phyloP scores from a whole-genome alignment of 2,329 filamentous ascomycete genomes.

The Aspergillus sp. region DNA sequence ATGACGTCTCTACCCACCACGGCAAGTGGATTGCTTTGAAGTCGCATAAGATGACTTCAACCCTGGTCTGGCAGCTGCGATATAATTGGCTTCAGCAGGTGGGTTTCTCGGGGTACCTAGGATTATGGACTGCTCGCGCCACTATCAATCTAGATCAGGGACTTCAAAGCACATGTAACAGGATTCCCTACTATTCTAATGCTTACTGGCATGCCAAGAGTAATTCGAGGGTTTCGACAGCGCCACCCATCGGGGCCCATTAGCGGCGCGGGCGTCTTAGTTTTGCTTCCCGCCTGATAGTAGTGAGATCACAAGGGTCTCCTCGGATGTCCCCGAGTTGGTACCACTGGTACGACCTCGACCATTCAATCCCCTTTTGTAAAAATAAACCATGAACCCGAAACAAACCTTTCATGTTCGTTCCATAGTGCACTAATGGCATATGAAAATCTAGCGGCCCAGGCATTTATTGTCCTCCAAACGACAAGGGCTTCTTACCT shows the following conservation, averaged over 20 bases:
- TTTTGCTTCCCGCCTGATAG: not conserved
- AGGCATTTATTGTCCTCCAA: not conserved
- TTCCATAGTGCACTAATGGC: not conserved
- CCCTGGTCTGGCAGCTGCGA: too few species aligned
- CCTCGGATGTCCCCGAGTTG: not conserved
- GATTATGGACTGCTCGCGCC: too few species aligned
- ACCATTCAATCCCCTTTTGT: not conserved
- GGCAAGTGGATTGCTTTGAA: too few species aligned
- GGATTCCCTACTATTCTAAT: not conserved
- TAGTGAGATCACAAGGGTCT: not conserved
- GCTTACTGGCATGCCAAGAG: not conserved
- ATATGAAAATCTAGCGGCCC: not conserved
- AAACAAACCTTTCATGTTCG: not conserved
- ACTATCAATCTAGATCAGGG: not conserved
- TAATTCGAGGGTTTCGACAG: not conserved
- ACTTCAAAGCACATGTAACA: not conserved
- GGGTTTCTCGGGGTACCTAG: too few species aligned
- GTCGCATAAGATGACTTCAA: too few species aligned
- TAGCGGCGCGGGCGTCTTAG: not conserved
- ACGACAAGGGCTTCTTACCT: not conserved
- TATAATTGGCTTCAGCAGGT: too few species aligned
- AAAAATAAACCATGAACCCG: not conserved
- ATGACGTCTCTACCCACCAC: too few species aligned
- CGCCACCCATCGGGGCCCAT: not conserved
- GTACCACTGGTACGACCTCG: not conserved